Percentiles rank a stretch among this genome's conserved stretches.
These are phyloP conservation scores for Hypsizygus marmoreus DNA, from an alignment of 768 basidiomycete genomes.

Conservation along the genomic window DNA sequence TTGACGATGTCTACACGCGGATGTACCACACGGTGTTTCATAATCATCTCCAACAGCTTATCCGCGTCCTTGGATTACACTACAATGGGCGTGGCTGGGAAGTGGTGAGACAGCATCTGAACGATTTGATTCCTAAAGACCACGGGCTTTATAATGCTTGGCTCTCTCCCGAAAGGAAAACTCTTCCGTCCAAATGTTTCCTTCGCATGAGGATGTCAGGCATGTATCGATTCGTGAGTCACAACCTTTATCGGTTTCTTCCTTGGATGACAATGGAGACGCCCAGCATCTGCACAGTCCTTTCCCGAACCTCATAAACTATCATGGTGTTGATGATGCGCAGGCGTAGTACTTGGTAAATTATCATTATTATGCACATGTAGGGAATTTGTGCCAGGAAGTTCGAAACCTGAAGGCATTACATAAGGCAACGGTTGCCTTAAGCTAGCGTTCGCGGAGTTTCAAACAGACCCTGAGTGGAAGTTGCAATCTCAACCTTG, in stretches of 20 bases:
- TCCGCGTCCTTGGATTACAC: constrained; percentile 58
- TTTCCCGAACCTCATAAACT: constrained; percentile 58
- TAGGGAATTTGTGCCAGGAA: too few species aligned
- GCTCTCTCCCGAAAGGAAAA: constrained; percentile 49
- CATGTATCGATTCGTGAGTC: constrained; percentile 56
- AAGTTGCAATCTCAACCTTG: neutral
- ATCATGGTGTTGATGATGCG: constrained; percentile 34
- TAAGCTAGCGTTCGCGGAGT: neutral
- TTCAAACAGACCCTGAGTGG: neutral
- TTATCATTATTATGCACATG: too few species aligned
- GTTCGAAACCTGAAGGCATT: neutral
- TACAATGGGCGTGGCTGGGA: constrained; percentile 57
- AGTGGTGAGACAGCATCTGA: constrained; percentile 47
- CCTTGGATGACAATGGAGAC: neutral
- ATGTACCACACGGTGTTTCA: constrained; percentile 62
- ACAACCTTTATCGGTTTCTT: neutral
- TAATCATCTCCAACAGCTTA: constrained; percentile 61
- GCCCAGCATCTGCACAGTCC: constrained; percentile 53
- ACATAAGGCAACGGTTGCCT: neutral
- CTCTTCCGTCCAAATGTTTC: constrained; percentile 56
- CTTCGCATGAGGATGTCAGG: constrained; percentile 59
- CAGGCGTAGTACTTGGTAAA: too few species aligned
- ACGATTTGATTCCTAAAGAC: constrained; percentile 42
- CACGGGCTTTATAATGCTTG: constrained; percentile 52
- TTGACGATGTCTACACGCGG: constrained; percentile 57